Base-by-base conservation (phyloP, 805 yeast species). In the Clavispora carvajalis region DNA sequence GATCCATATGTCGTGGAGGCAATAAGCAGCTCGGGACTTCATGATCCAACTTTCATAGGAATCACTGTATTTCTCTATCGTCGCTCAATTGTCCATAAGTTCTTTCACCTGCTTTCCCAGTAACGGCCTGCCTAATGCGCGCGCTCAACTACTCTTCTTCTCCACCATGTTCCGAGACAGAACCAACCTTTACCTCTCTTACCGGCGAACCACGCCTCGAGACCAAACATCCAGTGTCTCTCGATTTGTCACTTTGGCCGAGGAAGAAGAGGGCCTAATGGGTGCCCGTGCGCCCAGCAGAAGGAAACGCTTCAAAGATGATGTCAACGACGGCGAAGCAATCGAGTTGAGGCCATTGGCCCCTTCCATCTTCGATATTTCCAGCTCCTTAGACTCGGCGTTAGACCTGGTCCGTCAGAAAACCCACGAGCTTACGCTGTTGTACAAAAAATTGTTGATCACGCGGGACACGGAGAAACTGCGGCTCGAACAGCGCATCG, bases 151-250 rank as follows among this genome's bases (percentile, higher is more conserved):
- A 19, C 34, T 8, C 8, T 18, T 25, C 15, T 25, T 18, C 23
- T 31, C 38, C 40, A 40, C 36, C 39, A 88, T 91, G 96, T 86
- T 85, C 56, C 74, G 98, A 59, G 98, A 93, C 64, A 73, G 97
- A 59, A 93, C 99, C n/a, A 91, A 90, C 57, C 73, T 91, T 48
- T 91, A 74, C 61, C 68, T 89, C 17, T 88, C 97, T 34, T 91
- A 85, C 58, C 78, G 99, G 47, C 79, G 93, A 44, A 89, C 98
- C 9, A 83, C 82, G 42, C 95, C 95, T 0, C 89, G 89, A 19
- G 11, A 11, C 17, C 11, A 36, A n/a, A 4, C 31, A 12, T 19
- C 10, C 13, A 12, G 19, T 8, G 33, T 41, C 56, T 45, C 54
- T 16, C 55, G 65, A 17, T 71, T 73, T 43, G 68, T 68, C 25